Conservation (phyloP, 495 filamentous ascomycete species). For the Trichoderma reesei region DNA sequence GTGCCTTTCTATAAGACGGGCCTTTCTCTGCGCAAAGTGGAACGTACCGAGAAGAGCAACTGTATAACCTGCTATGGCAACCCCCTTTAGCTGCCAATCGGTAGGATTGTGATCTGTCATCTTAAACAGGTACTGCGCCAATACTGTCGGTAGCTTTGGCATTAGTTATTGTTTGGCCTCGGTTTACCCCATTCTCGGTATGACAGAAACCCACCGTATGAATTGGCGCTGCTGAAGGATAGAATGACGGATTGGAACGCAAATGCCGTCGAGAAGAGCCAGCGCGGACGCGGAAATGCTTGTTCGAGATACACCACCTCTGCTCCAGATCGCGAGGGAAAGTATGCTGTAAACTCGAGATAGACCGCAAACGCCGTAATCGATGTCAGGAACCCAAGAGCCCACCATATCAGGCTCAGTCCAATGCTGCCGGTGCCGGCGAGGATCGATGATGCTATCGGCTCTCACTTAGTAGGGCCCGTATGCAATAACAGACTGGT, state of each 20-base stretch:
- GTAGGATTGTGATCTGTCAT: constrained; percentile 38
- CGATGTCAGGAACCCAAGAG: constrained; percentile 46
- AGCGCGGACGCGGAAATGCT: constrained; percentile 50
- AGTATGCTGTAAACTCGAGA: constrained; percentile 51
- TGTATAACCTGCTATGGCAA: constrained; percentile 51
- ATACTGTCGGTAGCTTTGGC: constrained; percentile 18
- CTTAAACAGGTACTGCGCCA: constrained; percentile 47
- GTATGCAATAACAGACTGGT: not conserved
- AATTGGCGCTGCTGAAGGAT: constrained; percentile 54
- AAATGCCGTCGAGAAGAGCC: constrained; percentile 52
- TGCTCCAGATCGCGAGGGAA: constrained; percentile 54
- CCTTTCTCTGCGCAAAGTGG: not conserved
- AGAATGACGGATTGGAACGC: constrained; percentile 49
- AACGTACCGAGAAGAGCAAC: constrained; percentile 38
- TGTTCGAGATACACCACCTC: constrained; percentile 61
- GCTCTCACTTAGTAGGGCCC: not conserved
- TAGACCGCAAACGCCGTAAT: constrained; percentile 43
- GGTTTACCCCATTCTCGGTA: too few relatives aligned
- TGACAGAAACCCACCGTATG: constrained; percentile 34
- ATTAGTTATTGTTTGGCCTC: not conserved
- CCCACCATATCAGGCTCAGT: constrained; percentile 50
- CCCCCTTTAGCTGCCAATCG: constrained; percentile 52
- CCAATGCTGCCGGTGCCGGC: constrained; percentile 49
- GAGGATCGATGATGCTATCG: constrained; percentile 44
- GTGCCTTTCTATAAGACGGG: not conserved